A percentile compares a stretch with the other conserved stretches of the same genome.
These are phyloP conservation scores for Austroboletus novae-zelandiae DNA, from an alignment of 1,284 basidiomycete genomes.

Conservation along the genomic window DNA sequence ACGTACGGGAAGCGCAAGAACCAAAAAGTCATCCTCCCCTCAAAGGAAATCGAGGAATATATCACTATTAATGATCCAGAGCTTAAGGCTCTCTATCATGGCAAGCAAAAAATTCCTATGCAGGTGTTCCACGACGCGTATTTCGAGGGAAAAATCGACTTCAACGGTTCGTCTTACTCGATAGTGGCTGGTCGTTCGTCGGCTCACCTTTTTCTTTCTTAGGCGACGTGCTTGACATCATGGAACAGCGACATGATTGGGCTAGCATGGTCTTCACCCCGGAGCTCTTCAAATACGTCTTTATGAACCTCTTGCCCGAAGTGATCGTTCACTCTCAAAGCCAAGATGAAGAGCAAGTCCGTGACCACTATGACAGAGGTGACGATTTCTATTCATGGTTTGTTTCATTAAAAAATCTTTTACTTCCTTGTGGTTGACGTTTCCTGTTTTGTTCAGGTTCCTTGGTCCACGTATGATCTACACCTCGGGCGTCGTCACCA, in stretches of 20 bases:
- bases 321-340: conserved; percentile 87
- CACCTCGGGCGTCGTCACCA: conserved; percentile 87
- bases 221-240: conserved; percentile 91
- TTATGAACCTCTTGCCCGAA: conserved; percentile 87
- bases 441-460: conserved; percentile 54
- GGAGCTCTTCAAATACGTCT: conserved; percentile 93
- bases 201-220: conserved; percentile 8
- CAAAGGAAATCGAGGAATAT: conserved; percentile 85
- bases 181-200: conserved; percentile 4
- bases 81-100: conserved; percentile 76
- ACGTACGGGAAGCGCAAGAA: conserved; percentile 82
- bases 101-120: conserved; percentile 94
- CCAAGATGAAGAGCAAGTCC: conserved; percentile 96
- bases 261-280: conserved; percentile 84
- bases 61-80: conserved; percentile 87
- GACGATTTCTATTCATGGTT: conserved; percentile 93
- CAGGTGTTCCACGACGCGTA: conserved; percentile 97
- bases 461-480: conserved; percentile 97
- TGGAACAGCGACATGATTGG: conserved; percentile 97
- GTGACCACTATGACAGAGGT: conserved; percentile 96
- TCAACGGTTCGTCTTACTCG: conserved; percentile 62
- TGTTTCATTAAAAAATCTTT: not conserved
- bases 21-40: conserved; percentile 85
- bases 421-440: no score
- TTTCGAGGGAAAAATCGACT: conserved; percentile 95